Evolutionary conservation across 2,329 filamentous ascomycete species (phyloP).

Genomic region (Myriangium duriaei): DNA sequence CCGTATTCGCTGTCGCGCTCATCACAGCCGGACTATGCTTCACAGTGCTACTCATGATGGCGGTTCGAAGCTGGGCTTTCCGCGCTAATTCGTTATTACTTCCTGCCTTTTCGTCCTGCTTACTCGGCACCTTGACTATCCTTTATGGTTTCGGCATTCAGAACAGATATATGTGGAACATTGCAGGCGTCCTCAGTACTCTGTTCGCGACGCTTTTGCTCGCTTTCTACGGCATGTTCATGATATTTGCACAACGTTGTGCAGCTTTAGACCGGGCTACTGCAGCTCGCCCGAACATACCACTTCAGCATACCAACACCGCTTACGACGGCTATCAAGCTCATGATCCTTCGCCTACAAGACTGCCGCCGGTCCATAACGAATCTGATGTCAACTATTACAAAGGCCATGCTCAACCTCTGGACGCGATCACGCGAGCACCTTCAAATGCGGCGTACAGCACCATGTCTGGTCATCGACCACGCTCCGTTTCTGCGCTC

Average conservation of each 20-base stretch:
- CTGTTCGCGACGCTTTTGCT: conserved; percentile 29
- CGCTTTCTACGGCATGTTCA: conserved; percentile 29
- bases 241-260: conserved; percentile 31
- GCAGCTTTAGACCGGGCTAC: conserved; percentile 22
- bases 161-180: conserved; percentile 29
- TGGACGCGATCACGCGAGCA: conserved; percentile 32
- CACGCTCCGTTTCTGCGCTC: neutral
- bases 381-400: conserved; percentile 11
- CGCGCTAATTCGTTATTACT: conserved; percentile 37
- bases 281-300: conserved; percentile 10
- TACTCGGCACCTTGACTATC: conserved; percentile 35
- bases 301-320: conserved; percentile 10
- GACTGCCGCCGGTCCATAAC: neutral
- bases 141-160: conserved; percentile 36
- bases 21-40: conserved; percentile 37
- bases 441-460: neutral
- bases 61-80: conserved; percentile 33
- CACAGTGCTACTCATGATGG: conserved; percentile 35
- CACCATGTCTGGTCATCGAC: neutral
- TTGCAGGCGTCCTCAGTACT: conserved; percentile 31
- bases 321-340: conserved; percentile 7
- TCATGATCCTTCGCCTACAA: neutral
- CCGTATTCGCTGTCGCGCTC: conserved; percentile 35
- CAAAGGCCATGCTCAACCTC: conserved; percentile 31
- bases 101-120: conserved; percentile 31